Evolutionary conservation across 257 asterid species (phyloP).

Genomic region (Petunia axillaris): DNA sequence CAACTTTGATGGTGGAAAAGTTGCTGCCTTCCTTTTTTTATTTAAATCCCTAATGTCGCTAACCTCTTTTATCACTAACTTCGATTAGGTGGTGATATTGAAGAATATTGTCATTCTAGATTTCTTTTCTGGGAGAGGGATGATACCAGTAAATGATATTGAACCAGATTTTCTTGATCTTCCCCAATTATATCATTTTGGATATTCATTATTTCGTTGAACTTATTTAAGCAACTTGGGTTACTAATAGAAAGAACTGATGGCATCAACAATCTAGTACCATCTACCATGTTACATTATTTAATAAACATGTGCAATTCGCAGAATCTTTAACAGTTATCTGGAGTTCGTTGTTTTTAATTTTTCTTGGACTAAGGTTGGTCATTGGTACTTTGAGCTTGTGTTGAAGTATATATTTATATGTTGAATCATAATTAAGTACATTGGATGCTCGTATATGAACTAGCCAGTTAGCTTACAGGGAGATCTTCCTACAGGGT

Average conservation of each 20-base stretch:
- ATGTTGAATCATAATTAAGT: neutral
- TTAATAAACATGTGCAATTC: constrained; percentile 3
- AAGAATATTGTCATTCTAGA: neutral
- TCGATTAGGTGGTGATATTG: neutral
- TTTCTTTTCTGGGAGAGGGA: neutral
- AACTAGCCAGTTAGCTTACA: neutral
- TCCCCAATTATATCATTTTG: neutral
- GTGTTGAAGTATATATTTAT: constrained; percentile 5
- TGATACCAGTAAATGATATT: constrained; percentile 9
- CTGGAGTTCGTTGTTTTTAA: neutral
- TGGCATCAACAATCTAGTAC: neutral
- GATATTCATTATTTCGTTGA: neutral
- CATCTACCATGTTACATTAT: neutral
- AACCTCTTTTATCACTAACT: neutral
- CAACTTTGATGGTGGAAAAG: neutral
- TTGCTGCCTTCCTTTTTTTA: neutral
- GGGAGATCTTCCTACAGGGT: neutral
- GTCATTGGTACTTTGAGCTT: constrained; percentile 12
- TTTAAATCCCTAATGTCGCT: neutral
- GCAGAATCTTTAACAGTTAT: neutral
- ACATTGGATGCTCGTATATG: neutral
- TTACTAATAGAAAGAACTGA: neutral
- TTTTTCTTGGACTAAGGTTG: neutral
- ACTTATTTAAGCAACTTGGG: neutral
- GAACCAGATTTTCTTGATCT: constrained; percentile 4